Evolutionary conservation across 2,329 filamentous ascomycete genomes (phyloP), one percentile per base, ranked within the genome.

Genomic region (Hortaea sp.): DNA sequence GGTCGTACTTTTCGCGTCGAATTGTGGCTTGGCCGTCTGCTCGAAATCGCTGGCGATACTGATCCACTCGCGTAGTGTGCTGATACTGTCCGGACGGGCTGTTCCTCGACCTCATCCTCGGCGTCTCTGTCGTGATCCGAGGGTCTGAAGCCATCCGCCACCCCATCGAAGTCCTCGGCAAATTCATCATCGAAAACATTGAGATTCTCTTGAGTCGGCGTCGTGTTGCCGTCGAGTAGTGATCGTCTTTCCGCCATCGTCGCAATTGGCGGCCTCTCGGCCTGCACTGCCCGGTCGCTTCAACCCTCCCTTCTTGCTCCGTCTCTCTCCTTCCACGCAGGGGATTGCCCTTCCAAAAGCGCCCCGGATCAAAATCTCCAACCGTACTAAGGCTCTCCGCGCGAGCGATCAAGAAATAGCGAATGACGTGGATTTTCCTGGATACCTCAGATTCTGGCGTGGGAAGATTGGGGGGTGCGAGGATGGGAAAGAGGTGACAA

Each of bases 121-220:
- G 48, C 52, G 46, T 53, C 49, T 43, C 53, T 53, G 44, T 55
- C 58, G 43, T 62, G 59, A 30, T 59, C 57, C 35, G 69, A 57
- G 34, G 69, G 69, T 41, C 69, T 62, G 57, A 71, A 72, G 48
- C 69, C 69, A 49, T 72, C 69, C 45, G 67, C 69, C 29, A 71
- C 63, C 31, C 60, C 63, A 47, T 67, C 68, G 49, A 66, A 67
- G 49, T 72, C 66, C 42, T 63, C 60, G 44, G 70, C 56, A 53
- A 65, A 67, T 50, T 72, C 69, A 57, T 74, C 71, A 58, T 68
- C 69, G 53, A 74, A 74, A 46, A 73, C 65, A 58, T 74, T 65
- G 44, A 60, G 56, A 47, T 63, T 66, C 50, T 62, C 64, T 31
- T 52, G 50, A 28, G 52, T 51, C 11, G 59, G 55, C 40, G 57